These are phyloP conservation scores for Mimosa pudica DNA, from an alignment of 306 rosid genomes.

Conservation along the genomic window DNA sequence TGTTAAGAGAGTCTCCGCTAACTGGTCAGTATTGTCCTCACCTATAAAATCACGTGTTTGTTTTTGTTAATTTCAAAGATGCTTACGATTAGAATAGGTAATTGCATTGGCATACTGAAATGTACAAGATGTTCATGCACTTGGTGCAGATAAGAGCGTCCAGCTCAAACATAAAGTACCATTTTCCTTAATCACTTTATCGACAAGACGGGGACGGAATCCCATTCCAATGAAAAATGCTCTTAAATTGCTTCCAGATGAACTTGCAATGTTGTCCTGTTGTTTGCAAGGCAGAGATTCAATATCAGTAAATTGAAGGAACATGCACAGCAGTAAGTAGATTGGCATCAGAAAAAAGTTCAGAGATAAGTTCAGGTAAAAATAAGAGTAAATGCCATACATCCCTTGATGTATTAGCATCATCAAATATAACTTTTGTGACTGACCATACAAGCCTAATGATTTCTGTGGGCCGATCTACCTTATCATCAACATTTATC, in stretches of 20 bases:
- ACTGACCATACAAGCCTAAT: not conserved
- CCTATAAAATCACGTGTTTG: constrained; percentile 52
- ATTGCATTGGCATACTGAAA: constrained; percentile 26
- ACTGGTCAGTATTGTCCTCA: constrained; percentile 64
- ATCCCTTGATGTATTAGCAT: not conserved
- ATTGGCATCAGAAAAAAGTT: not conserved
- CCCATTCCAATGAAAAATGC: constrained; percentile 86
- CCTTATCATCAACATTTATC: not conserved
- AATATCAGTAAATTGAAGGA: constrained; percentile 25
- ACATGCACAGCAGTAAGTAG: not conserved
- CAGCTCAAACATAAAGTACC: constrained; percentile 51
- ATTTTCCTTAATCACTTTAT: constrained; percentile 76
- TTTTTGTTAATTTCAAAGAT: not conserved
- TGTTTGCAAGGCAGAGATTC: constrained; percentile 21
- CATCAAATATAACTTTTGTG: not conserved
- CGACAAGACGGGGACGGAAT: constrained; percentile 71
- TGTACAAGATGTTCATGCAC: constrained; percentile 18
- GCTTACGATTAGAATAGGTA: constrained; percentile 26
- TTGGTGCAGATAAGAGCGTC: constrained; percentile 30
- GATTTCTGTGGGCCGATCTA: not conserved
- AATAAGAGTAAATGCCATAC: not conserved
- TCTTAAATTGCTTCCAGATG: constrained; percentile 68
- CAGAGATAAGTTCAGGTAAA: not conserved
- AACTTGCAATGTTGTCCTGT: constrained; percentile 72
- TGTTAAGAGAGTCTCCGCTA: constrained; percentile 71